These are phyloP conservation scores for Crataegus laevigata DNA, from an alignment of 306 rosid species.

Conservation along the genomic window DNA sequence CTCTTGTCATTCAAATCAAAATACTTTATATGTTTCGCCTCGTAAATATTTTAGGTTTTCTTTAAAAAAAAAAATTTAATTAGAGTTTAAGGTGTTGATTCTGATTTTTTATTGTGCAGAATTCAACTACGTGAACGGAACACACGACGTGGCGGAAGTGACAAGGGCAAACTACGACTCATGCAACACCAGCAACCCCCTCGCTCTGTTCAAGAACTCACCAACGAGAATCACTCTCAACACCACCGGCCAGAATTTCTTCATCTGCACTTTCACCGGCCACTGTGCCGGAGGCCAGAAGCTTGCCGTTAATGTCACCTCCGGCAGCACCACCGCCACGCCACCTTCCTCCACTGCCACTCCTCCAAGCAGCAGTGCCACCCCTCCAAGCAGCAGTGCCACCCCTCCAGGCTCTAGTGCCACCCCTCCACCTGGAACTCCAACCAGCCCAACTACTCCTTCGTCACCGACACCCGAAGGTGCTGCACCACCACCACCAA, in stretches of 20 bases:
- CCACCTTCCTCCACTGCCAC: background rate
- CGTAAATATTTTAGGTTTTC: no score
- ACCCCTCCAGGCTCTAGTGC: background rate
- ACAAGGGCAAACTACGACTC: constrained; percentile 25
- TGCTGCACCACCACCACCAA: constrained; percentile 24
- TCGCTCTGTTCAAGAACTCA: background rate
- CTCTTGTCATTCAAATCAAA: background rate
- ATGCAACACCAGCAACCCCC: background rate
- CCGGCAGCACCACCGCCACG: background rate
- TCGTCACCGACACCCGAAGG: constrained; percentile 16
- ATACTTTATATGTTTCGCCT: background rate
- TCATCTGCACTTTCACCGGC: background rate
- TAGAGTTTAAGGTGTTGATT: background rate
- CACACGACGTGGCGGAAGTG: constrained; percentile 54
- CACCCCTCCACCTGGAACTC: constrained; percentile 5
- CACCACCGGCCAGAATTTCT: background rate
- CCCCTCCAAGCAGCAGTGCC: no score
- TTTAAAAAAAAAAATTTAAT: no score
- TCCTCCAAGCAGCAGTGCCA: background rate
- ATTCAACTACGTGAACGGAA: constrained; percentile 34
- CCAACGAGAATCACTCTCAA: background rate
- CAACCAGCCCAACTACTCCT: constrained; percentile 23
- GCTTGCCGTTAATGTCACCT: background rate
- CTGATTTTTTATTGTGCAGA: constrained; percentile 21
- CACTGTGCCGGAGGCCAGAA: background rate